phyloP scores from a whole-genome alignment of 2,329 filamentous ascomycete genomes.

The Nemania diffusa region DNA sequence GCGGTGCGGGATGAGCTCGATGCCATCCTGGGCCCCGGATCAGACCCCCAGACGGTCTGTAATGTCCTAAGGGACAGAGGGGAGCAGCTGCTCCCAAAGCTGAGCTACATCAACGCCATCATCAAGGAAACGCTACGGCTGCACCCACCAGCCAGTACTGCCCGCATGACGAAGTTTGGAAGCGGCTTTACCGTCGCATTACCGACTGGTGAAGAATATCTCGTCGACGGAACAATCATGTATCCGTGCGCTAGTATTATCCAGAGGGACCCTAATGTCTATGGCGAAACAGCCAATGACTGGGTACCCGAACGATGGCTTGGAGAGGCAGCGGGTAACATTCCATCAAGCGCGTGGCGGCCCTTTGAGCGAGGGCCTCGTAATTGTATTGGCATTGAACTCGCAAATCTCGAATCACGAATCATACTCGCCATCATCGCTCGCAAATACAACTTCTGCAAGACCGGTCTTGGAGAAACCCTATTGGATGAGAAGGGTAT shows the following conservation, averaged over 20 bases:
- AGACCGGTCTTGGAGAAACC: slow-evolving; percentile 48
- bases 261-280: slow-evolving; percentile 40
- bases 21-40: slow-evolving; percentile 19
- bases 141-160: slow-evolving; percentile 34
- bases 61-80: neutral
- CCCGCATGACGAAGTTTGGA: slow-evolving; percentile 25
- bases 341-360: slow-evolving; percentile 28
- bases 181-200: slow-evolving; percentile 33
- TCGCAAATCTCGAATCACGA: slow-evolving; percentile 51
- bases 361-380: slow-evolving; percentile 59
- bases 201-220: slow-evolving; percentile 19
- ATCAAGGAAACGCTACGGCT: slow-evolving; percentile 38
- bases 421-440: slow-evolving; percentile 42
- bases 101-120: slow-evolving; percentile 32
- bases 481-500: neutral
- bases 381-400: slow-evolving; percentile 62
- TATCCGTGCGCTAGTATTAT: slow-evolving; percentile 33
- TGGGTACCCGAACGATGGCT: slow-evolving; percentile 47
- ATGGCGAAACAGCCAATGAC: slow-evolving; percentile 39
- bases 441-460: slow-evolving; percentile 48
- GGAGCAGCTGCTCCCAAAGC: slow-evolving; percentile 3
- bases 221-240: slow-evolving; percentile 36
- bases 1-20: slow-evolving; percentile 35
- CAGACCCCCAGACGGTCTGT: neutral
- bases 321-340: slow-evolving; percentile 13